Percentiles rank a stretch among this genome's conserved stretches.
phyloP scores from a whole-genome alignment of 2,329 filamentous ascomycete genomes.

The Fusarium protoensiforme region DNA sequence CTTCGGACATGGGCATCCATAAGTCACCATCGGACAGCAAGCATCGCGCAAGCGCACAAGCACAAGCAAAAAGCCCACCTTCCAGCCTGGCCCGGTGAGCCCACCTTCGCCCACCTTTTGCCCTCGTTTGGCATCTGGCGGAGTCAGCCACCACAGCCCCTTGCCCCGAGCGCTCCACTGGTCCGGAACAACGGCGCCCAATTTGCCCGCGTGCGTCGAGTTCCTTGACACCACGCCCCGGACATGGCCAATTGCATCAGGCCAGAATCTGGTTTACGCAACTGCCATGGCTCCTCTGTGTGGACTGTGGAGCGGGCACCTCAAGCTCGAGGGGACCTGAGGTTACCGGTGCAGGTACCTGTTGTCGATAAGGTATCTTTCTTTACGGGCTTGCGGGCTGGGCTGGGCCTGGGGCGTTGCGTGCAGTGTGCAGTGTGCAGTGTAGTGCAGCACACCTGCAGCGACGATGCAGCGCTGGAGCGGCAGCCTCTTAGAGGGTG shows the following conservation, averaged over 20 bases:
- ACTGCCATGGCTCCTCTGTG: conserved; percentile 15
- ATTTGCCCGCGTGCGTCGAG: conserved; percentile 41
- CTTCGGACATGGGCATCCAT: neutral
- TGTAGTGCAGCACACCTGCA: conserved; percentile 2
- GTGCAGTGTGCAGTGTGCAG: neutral
- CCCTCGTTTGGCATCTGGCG: conserved; percentile 30
- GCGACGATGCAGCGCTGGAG: neutral
- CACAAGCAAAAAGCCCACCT: neutral
- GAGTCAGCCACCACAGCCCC: conserved; percentile 21
- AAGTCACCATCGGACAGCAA: conserved; percentile 1
- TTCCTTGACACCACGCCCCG: neutral
- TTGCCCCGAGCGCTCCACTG: conserved; percentile 44
- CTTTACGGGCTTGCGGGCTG: conserved; percentile 1
- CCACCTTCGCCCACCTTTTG: conserved; percentile 37
- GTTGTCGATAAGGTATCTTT: conserved; percentile 25
- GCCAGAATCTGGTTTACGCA: conserved; percentile 44
- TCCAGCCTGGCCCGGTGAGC: conserved; percentile 35
- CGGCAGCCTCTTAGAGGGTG: conserved; percentile 11
- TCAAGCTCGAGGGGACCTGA: neutral
- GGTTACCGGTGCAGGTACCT: neutral
- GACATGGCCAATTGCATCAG: conserved; percentile 43
- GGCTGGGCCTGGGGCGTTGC: neutral
- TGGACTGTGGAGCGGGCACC: conserved; percentile 1
- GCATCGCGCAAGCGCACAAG: conserved; percentile 5
- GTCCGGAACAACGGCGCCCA: conserved; percentile 40